Conservation (phyloP, 306 rosid species). For the Glycine latifolia region DNA sequence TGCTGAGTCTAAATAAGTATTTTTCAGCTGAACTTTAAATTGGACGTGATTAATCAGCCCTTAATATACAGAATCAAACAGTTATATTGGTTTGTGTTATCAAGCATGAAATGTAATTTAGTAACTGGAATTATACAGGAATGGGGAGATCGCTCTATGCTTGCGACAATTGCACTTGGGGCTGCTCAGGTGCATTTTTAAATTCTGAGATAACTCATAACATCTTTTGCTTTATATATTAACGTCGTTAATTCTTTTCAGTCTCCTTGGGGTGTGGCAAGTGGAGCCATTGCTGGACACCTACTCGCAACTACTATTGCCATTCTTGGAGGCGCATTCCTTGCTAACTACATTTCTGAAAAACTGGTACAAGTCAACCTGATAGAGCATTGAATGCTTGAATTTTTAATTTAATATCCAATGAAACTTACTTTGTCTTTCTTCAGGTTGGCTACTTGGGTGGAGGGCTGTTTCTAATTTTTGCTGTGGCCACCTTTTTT, state of each 20-base stretch:
- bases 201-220: conserved; percentile 20
- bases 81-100: conserved; percentile 27
- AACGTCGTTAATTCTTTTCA: conserved; percentile 46
- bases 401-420: conserved; percentile 24
- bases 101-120: conserved; percentile 28
- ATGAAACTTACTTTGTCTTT: conserved; percentile 42
- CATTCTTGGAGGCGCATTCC: conserved; percentile 90
- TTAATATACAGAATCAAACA: conserved; percentile 14
- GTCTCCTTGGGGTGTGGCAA: conserved; percentile 99
- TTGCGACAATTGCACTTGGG: conserved; percentile 93
- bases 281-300: conserved; percentile 95
- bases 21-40: background rate
- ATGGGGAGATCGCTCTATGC: conserved; percentile 99
- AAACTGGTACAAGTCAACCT: conserved; percentile 71
- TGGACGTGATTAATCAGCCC: conserved; percentile 21
- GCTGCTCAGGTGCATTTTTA: conserved; percentile 88
- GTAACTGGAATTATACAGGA: conserved; percentile 66
- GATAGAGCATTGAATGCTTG: background rate
- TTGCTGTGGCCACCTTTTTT: conserved; percentile 86
- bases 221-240: conserved; percentile 19
- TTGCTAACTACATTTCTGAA: conserved; percentile 94
- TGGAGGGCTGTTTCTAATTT: conserved; percentile 82
- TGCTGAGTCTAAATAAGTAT: background rate
- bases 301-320: conserved; percentile 81
- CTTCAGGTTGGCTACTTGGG: conserved; percentile 94